Evolutionary conservation across 495 filamentous ascomycete species (phyloP), one percentile per base, ranked within the genome.

Genomic region (Daldinia loculata): DNA sequence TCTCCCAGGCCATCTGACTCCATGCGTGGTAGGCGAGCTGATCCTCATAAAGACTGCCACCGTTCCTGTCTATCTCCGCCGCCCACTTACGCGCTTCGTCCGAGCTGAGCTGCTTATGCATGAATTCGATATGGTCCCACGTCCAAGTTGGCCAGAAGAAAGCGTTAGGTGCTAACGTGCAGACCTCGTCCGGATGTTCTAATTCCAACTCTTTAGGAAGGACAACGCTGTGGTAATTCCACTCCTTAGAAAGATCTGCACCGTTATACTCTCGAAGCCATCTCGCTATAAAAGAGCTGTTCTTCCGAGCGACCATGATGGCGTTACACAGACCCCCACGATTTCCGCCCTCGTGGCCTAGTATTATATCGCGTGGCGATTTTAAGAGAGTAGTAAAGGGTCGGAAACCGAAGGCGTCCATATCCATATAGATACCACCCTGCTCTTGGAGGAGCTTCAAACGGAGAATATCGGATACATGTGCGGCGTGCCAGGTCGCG

Each of bases 101-200:
- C 1, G 59, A 65, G 26, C 68, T 75, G 6, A 85, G 69, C 27
- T 66, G 68, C 56, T 80, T 63, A 59, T 85, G 81, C 83, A 85
- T 85, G 67, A 80, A 85, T 45, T 80, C 75, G 51, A 84, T 74
- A 64, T 84, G 80, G 41, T 73, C 65, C 71, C 78, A 81, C 0
- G 83, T 84, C 83, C 83, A 85, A 4, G 81, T 84, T 6, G 83
- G 83, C 83, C 83, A 85, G 70, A 83, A 84, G 71, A 85, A 85
- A 27, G 77, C 75, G 29, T 78, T 74, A 5, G 83, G 82, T 0
- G 83, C 73, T 17, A 85, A 59, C 11, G 77, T 58, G 75, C 83
- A 85, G 26, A 83, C 75, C 38, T 84, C 81, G 14, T 77, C 63
- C 0, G 77, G 78, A 48, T 81, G 74, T 11, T 70, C 56, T 14